Conservation (phyloP, 176 grass and related monocot genomes). For the Avena eriantha region DNA sequence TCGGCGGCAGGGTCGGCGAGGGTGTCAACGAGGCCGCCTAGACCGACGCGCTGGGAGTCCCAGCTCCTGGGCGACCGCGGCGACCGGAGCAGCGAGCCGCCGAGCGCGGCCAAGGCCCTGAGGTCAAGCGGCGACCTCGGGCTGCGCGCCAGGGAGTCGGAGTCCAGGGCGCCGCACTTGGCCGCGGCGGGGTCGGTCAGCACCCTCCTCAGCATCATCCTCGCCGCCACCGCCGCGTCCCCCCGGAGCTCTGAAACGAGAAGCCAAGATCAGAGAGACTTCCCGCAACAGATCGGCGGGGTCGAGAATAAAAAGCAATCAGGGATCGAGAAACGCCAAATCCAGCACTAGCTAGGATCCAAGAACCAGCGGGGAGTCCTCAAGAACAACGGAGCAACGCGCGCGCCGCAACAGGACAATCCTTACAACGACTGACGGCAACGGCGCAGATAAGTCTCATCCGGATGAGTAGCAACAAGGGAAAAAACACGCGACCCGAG, state of each 20-base stretch:
- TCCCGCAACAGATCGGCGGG: neutral
- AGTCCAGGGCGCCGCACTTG: conserved; percentile 55
- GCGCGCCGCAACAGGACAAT: conserved; percentile 42
- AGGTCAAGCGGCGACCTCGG: conserved; percentile 90
- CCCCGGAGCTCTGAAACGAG: conserved; percentile 12
- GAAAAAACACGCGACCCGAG: conserved; percentile 4
- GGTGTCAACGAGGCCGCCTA: conserved; percentile 68
- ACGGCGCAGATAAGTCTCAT: conserved; percentile 15
- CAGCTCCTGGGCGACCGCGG: conserved; percentile 70
- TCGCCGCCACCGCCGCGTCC: neutral
- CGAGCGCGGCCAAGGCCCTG: conserved; percentile 55
- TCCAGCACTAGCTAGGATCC: neutral
- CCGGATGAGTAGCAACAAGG: conserved; percentile 40
- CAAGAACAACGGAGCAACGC: neutral
- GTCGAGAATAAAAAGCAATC: neutral
- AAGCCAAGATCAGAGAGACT: conserved; percentile 15
- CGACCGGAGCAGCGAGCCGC: conserved; percentile 47
- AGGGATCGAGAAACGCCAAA: conserved; percentile 26
- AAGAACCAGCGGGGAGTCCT: conserved; percentile 25
- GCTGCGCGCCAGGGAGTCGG: conserved; percentile 64
- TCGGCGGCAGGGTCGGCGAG: conserved; percentile 43
- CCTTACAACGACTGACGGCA: conserved; percentile 9
- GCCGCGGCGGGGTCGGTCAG: conserved; percentile 37
- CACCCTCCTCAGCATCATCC: conserved; percentile 55
- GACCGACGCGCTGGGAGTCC: conserved; percentile 72